Base-by-base conservation (phyloP, 1,139 yeast genomes). In the Sugiyamaella novakii region DNA sequence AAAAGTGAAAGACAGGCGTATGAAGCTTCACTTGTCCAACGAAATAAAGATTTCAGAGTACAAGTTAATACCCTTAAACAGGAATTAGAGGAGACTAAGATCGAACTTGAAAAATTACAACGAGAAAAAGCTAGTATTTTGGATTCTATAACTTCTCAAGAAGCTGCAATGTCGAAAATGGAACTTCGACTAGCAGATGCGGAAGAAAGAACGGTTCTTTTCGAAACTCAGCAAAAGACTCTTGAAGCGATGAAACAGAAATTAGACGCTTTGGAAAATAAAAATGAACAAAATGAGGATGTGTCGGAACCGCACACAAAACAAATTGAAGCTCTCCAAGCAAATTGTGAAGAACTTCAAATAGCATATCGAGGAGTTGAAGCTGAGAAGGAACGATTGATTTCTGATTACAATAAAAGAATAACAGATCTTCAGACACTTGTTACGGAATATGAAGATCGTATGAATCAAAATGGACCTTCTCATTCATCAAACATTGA, bases 1-100 rank as follows among this genome's bases (percentile, higher is more conserved):
- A 57, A 59, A 50, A 62, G 64, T 15, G 70, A 67, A 34, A 64
- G 70, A 30, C 63, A 63, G 14, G 61, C 66, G 3, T 66, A 70
- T 49, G 73, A 72, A 45, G 56, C 61, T 6, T 60, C 62, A 22
- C 57, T 72, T 11, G 52, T 70, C 19, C 57, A 61, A 18, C 63
- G 64, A 48, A 67, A 66, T 53, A 60, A 65, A 25, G 71, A 67
- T 30, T 58, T 63, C 43, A 52, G 66, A 29, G 55, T 55, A n/a
- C 59, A 59, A 49, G 55, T 61, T 21, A 52, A 54, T 27, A 69
- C 65, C 31, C 61, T 73, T 33, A 59, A 41, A 1, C 46, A 43
- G 21, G 58, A 60, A 40, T 44, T 49, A 1, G 56, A 53, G n/a
- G 52, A 50, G 22, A 49, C 59, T 14, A 52, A 54, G 12, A 51